Conservation (phyloP, 2,329 filamentous ascomycete species). For the Monilinia laxa region DNA sequence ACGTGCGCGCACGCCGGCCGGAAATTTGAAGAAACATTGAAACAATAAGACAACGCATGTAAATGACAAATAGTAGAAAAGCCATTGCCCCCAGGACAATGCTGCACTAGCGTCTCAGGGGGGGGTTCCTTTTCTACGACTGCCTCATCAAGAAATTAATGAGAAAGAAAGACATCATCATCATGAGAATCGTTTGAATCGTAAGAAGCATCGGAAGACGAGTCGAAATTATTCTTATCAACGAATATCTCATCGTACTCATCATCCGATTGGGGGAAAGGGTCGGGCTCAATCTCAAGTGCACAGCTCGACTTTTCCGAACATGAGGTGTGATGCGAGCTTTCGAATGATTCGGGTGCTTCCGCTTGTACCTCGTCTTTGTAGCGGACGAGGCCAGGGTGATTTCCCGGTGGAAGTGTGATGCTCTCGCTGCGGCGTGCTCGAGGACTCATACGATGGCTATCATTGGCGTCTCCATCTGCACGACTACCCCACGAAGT, state of each 20-base stretch:
- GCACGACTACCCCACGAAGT: conserved; percentile 95
- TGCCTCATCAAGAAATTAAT: conserved; percentile 25
- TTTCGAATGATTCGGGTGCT: conserved; percentile 15
- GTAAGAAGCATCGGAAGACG: conserved; percentile 29
- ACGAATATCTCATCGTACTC: conserved; percentile 23
- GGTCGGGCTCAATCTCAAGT: not conserved
- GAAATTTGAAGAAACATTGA: conserved; percentile 20
- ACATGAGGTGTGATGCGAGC: conserved; percentile 11
- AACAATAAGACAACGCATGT: conserved; percentile 20
- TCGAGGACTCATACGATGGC: conserved; percentile 51
- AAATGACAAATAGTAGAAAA: conserved; percentile 22
- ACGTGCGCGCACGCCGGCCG: conserved; percentile 13
- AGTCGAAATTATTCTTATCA: conserved; percentile 27
- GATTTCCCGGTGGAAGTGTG: conserved; percentile 47
- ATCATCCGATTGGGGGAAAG: conserved; percentile 15
- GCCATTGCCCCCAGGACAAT: conserved; percentile 31
- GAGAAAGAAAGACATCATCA: conserved; percentile 21
- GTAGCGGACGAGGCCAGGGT: conserved; percentile 47
- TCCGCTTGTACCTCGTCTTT: conserved; percentile 38
- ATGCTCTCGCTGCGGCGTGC: conserved; percentile 42
- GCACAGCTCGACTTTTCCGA: conserved; percentile 16
- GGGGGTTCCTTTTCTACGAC: conserved; percentile 26
- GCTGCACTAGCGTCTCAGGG: conserved; percentile 41
- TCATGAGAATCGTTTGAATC: conserved; percentile 34
- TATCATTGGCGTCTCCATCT: conserved; percentile 83